Base-by-base conservation (phyloP, 2,329 filamentous ascomycete genomes). In the Exophiala sp. region DNA sequence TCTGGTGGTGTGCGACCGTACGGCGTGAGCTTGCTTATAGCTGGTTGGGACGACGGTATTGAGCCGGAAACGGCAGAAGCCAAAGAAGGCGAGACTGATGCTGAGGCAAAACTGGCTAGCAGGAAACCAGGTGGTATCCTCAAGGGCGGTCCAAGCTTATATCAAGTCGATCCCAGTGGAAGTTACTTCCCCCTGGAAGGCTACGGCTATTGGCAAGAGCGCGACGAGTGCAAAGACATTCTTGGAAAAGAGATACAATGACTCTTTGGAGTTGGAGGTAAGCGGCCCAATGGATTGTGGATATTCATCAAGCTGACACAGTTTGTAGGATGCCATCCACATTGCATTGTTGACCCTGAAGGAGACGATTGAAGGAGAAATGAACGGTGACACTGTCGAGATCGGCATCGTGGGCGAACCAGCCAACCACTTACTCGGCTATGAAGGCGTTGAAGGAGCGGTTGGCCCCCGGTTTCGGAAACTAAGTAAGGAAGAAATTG, bases 141-240 rank as follows among this genome's bases (percentile, higher is more conserved):
- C 62, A 97, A 96, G 76, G 91, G 93, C 44, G 91, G 93, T 4
- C 93, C 93, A 41, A 96, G 94, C 79, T 74, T 98, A 66, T 98
- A 98, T 74, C 91, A 98, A 74, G 93, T 98, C 61, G 93, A 98
- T 68, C 93, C 93, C n/a, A 95, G 88, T 59, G 93, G 93, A 61
- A 95, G 88, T 69, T 98, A 98, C 70, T 98, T 96, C 70, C n/a
- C 93, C 93, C 2, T 98, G 93, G 93, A 98, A 98, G 78, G 93
- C 93, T 35, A 98, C 93, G 42, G 93, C 93, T 45, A 98, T 98
- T 65, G 93, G 93, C 65, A 98, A 98, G 81, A 95, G 90, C 66
- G 93, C 93, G 46, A 95, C 93, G 34, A 95, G 89, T 64, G 93
- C 93, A 48, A 98, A 98, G 82, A 98, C 93, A 0, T 98, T 98